These are phyloP conservation scores for Tylopilus subfusipes DNA, from an alignment of 768 basidiomycete species.

Conservation along the genomic window DNA sequence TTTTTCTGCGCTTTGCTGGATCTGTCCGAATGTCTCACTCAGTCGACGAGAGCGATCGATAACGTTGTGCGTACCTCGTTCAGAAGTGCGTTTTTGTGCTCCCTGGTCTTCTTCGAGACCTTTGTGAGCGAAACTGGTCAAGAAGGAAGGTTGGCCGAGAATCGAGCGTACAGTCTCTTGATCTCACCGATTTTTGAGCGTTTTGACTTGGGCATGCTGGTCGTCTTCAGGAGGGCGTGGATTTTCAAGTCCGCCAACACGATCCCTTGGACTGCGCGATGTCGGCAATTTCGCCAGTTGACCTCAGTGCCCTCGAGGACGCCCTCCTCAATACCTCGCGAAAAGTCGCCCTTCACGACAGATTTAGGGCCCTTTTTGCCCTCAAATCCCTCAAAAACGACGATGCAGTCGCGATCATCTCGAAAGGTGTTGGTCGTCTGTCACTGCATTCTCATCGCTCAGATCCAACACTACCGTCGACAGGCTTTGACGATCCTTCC, in stretches of 20 bases:
- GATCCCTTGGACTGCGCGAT: constrained; percentile 21
- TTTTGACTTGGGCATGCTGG: constrained; percentile 82
- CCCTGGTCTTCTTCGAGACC: constrained; percentile 89
- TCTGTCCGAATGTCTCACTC: constrained; percentile 42
- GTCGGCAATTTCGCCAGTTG: constrained; percentile 39
- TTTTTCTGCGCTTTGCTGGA: constrained; percentile 81
- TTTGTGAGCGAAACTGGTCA: constrained; percentile 85
- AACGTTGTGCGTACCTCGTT: constrained; percentile 53
- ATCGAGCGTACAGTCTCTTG: neutral
- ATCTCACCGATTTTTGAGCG: constrained; percentile 80
- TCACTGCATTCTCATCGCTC: neutral
- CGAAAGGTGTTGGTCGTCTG: constrained; percentile 55
- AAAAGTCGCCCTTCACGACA: constrained; percentile 72
- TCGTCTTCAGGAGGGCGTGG: constrained; percentile 9
- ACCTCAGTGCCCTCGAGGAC: constrained; percentile 68
- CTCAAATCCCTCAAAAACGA: constrained; percentile 79
- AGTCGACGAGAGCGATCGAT: constrained; percentile 6
- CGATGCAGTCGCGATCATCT: constrained; percentile 79
- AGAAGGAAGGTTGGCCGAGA: constrained; percentile 8
- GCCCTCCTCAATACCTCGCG: constrained; percentile 75
- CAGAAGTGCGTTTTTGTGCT: constrained; percentile 83
- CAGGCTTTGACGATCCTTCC: constrained; percentile 84
- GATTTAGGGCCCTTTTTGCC: constrained; percentile 91
- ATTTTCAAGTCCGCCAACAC: constrained; percentile 51
- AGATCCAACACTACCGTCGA: constrained; percentile 1